phyloP scores from a whole-genome alignment of 371 early-diverging fungal genomes.

The Dinochytrium kinnereticum region DNA sequence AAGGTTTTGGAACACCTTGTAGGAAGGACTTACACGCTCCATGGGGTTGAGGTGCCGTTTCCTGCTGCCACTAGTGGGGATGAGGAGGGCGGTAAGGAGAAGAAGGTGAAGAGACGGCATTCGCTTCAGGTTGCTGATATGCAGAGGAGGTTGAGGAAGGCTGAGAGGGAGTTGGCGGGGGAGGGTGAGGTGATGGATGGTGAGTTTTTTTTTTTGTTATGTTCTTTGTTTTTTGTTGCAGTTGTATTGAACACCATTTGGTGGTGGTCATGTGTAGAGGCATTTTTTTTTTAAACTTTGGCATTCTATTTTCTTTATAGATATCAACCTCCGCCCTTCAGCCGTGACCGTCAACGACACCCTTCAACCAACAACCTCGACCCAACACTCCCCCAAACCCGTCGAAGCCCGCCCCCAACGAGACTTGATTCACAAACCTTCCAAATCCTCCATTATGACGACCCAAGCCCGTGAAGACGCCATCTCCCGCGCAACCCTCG shows the following conservation, averaged over 20 bases:
- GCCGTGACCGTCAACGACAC: neutral
- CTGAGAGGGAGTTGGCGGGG: conserved; percentile 13
- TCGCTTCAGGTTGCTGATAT: conserved; percentile 36
- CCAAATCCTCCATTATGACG: conserved; percentile 6
- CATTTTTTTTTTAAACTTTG: too few relatives aligned
- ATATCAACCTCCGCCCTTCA: neutral
- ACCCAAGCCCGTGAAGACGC: conserved; percentile 24
- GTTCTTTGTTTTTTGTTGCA: neutral
- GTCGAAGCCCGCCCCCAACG: neutral
- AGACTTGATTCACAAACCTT: neutral
- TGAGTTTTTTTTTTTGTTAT: neutral
- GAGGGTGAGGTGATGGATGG: neutral
- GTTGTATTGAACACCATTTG: neutral
- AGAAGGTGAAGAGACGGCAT: conserved; percentile 26
- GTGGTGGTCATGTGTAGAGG: too few relatives aligned
- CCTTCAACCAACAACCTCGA: neutral
- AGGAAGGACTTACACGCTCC: conserved; percentile 30
- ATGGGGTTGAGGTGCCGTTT: conserved; percentile 34
- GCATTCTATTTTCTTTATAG: neutral
- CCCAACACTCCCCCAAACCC: neutral
- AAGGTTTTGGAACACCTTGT: conserved; percentile 28
- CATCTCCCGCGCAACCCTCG: conserved; percentile 27
- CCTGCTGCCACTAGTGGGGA: conserved; percentile 2
- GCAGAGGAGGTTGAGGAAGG: conserved; percentile 32
- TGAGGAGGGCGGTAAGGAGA: neutral